Percentiles rank a stretch among this genome's conserved stretches.
Conservation (phyloP, 441 rosid species). For the Sinapis alba region DNA sequence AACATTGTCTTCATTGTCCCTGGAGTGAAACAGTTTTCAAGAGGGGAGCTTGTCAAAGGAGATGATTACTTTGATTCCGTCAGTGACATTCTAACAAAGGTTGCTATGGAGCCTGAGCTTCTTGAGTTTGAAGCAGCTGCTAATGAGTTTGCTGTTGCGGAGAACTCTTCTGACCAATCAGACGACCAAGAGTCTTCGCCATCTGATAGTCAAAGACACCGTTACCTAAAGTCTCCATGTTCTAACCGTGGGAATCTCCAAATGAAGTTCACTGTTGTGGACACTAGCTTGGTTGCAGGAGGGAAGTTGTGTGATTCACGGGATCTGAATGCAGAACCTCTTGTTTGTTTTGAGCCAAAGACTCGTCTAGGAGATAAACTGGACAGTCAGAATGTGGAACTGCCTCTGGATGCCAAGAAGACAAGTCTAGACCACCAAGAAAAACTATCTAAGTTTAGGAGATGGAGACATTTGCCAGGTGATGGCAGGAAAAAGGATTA, state of each 20-base stretch:
- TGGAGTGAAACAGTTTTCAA: conserved; percentile 65
- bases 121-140: conserved; percentile 51
- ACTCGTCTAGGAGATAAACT: conserved; percentile 22
- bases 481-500: conserved; percentile 12
- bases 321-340: conserved; percentile 35
- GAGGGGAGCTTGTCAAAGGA: conserved; percentile 68
- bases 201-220: conserved; percentile 37
- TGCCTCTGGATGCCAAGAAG: conserved; percentile 37
- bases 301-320: conserved; percentile 50
- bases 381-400: conserved; percentile 34
- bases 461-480: conserved; percentile 49
- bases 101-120: conserved; percentile 72
- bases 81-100: conserved; percentile 70
- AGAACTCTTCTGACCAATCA: conserved; percentile 46
- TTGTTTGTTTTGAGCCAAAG: conserved; percentile 34
- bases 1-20: conserved; percentile 67
- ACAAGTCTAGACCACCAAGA: too few species aligned
- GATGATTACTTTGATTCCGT: conserved; percentile 77
- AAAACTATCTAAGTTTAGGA: too few species aligned
- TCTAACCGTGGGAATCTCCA: conserved; percentile 39
- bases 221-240: conserved; percentile 66
- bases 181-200: conserved; percentile 38
- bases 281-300: conserved; percentile 56
- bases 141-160: background rate
- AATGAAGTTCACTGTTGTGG: conserved; percentile 67